Evolutionary conservation across 225 moss, liverwort and hornwort genomes (phyloP).

Genomic region (Thuidium tamariscinum): DNA sequence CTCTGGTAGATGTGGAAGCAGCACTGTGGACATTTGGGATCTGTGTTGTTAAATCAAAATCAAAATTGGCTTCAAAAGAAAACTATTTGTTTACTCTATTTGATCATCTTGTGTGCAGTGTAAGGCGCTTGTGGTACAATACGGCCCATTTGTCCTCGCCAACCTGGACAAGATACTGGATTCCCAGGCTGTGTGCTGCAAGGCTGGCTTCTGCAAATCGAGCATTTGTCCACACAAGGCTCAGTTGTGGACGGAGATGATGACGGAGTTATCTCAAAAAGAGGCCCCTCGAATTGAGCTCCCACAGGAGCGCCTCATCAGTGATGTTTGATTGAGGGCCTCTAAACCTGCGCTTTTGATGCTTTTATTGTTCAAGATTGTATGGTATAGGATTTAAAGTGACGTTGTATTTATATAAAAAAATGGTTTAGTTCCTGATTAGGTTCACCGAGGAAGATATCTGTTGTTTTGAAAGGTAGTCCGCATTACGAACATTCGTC

Average conservation of each 20-base stretch:
- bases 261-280: neutral
- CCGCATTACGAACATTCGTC: neutral
- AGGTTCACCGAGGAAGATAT: neutral
- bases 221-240: conserved; percentile 25
- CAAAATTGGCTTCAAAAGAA: neutral
- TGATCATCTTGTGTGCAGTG: conserved; percentile 33
- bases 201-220: conserved; percentile 55
- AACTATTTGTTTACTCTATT: neutral
- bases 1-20: neutral
- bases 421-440: neutral
- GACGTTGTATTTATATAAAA: conserved; percentile 5
- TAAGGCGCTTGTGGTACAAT: conserved; percentile 65
- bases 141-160: conserved; percentile 73
- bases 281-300: neutral
- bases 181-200: conserved; percentile 67
- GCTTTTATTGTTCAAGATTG: neutral
- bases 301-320: conserved; percentile 5
- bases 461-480: neutral
- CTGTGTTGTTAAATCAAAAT: neutral
- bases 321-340: neutral
- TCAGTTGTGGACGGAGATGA: conserved; percentile 19
- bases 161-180: conserved; percentile 76
- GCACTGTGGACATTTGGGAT: neutral
- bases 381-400: neutral
- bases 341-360: neutral